These are phyloP conservation scores for Salix suchowensis DNA, from an alignment of 345 rosid species.

Conservation along the genomic window DNA sequence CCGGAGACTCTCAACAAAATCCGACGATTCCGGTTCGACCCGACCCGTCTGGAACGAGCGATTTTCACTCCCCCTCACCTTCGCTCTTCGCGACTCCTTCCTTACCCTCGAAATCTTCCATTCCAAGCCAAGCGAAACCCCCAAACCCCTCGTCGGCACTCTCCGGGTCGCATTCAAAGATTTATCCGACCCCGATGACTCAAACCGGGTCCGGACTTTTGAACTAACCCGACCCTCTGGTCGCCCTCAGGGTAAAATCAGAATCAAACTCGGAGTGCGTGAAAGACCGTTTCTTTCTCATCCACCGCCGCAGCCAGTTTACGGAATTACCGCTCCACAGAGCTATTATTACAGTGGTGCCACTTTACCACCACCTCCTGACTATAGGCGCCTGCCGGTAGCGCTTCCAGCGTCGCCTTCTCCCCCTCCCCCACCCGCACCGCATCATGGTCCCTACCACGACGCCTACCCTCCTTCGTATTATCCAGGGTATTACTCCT, in stretches of 20 bases:
- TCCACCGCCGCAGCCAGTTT: slow-evolving; percentile 19
- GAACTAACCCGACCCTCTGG: slow-evolving; percentile 50
- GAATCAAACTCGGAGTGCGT: slow-evolving; percentile 39
- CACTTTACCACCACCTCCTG: slow-evolving; percentile 16
- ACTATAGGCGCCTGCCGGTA: slow-evolving; percentile 5
- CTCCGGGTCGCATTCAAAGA: slow-evolving; percentile 34
- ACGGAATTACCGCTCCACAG: slow-evolving; percentile 22
- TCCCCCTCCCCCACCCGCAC: slow-evolving; percentile 12
- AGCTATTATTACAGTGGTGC: slow-evolving; percentile 27
- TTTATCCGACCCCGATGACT: slow-evolving; percentile 23
- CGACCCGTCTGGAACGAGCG: slow-evolving; percentile 47
- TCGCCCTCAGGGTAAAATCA: slow-evolving; percentile 58
- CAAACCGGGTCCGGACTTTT: slow-evolving; percentile 22
- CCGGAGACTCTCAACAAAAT: slow-evolving; percentile 35
- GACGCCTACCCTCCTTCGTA: slow-evolving; percentile 16
- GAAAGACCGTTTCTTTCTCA: slow-evolving; percentile 28
- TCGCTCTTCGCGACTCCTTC: slow-evolving; percentile 20
- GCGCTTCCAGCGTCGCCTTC: slow-evolving; percentile 26
- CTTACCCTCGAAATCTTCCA: slow-evolving; percentile 55
- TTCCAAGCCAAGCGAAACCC: slow-evolving; percentile 47
- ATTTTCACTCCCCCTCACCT: slow-evolving; percentile 30
- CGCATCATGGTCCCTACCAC: slow-evolving; percentile 23
- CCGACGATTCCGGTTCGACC: slow-evolving; percentile 37
- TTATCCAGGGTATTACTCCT: slow-evolving; percentile 14
- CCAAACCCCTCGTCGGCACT: slow-evolving; percentile 50